Conservation (phyloP, 2,329 filamentous ascomycete genomes). For the Thelonectria olida region DNA sequence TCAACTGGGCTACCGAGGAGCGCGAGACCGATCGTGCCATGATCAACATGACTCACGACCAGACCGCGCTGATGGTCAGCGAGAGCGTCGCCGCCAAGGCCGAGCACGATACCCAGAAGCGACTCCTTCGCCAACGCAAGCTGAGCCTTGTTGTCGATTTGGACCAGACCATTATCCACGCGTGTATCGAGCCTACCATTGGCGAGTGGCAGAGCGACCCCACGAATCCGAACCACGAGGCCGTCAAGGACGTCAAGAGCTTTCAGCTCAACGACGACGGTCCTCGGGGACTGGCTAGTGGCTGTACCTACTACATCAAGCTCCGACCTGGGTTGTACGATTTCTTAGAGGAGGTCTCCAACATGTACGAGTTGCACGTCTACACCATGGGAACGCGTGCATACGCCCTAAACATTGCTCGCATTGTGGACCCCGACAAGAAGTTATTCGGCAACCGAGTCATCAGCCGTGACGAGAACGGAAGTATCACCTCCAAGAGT, state of each 20-base stretch:
- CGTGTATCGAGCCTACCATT: conserved; percentile 94
- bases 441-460: conserved; percentile 94
- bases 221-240: conserved; percentile 88
- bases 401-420: conserved; percentile 92
- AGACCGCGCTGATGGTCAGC: conserved; percentile 87
- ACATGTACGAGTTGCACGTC: conserved; percentile 93
- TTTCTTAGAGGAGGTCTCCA: conserved; percentile 81
- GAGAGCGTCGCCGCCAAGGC: conserved; percentile 80
- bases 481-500: conserved; percentile 89
- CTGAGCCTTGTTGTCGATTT: conserved; percentile 95
- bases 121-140: conserved; percentile 82
- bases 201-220: conserved; percentile 94
- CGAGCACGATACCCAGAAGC: conserved; percentile 86
- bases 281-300: conserved; percentile 71
- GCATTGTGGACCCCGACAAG: conserved; percentile 89
- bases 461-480: conserved; percentile 96
- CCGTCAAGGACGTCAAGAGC: conserved; percentile 85
- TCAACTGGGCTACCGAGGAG: conserved; percentile 82
- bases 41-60: conserved; percentile 95
- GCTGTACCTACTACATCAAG: conserved; percentile 99
- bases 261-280: conserved; percentile 93
- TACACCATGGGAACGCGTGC: conserved; percentile 99
- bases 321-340: conserved; percentile 85
- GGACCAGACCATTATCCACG: conserved; percentile 98
- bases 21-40: conserved; percentile 86